Base-by-base conservation (phyloP, 2,329 filamentous ascomycete genomes). In the Cladosporium oxysporum region DNA sequence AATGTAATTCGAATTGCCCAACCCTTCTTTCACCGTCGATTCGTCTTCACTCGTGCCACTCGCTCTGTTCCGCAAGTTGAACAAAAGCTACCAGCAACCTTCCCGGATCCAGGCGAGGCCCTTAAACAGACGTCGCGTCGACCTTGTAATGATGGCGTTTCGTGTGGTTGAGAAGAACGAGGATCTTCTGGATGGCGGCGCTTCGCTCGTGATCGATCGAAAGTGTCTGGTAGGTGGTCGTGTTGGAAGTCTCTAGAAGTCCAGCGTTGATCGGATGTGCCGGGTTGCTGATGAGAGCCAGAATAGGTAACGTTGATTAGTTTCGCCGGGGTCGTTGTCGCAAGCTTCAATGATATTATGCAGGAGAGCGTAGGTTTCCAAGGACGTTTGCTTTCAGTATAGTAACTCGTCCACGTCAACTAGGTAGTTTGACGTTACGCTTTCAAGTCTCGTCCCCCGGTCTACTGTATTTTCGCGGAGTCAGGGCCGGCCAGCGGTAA, bases 401-500 rank as follows among this genome's bases (percentile, higher is more conserved):
- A 47, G 41, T 47, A 47, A 47, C 23, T 23, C 41, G 41, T 47
- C n/a, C 41, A 47, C 41, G 41, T 47, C 41, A n/a, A 47, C 28
- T 31, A 53, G 50, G 26, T n/a, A 33, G 28, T 55, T 55, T 55
- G 52, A n/a, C 52, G 29, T 18, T 55, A 18, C n/a, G 47, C 61
- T 63, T 63, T 63, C 59, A 53, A 21, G n/a, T 50, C 53, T 33
- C 41, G 41, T 47, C 14, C n/a, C 28, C 60, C 49, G 60, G 60
- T 62, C 28, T 53, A 26, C 23, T 26, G 23, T 26, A 35, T 41
- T 33, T 52, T 62, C 60, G 60, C 49, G 60, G 60, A 57, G 26
- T n/a, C 50, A 63, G 61, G 50, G n/a, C 61, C 61, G 61, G 50
- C 61, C 61, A 63, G 61, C 61, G 61, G 61, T 57, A 44, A 50